Evolutionary conservation across 2,329 filamentous ascomycete genomes (phyloP).

Genomic region (Colletotrichum sp.): DNA sequence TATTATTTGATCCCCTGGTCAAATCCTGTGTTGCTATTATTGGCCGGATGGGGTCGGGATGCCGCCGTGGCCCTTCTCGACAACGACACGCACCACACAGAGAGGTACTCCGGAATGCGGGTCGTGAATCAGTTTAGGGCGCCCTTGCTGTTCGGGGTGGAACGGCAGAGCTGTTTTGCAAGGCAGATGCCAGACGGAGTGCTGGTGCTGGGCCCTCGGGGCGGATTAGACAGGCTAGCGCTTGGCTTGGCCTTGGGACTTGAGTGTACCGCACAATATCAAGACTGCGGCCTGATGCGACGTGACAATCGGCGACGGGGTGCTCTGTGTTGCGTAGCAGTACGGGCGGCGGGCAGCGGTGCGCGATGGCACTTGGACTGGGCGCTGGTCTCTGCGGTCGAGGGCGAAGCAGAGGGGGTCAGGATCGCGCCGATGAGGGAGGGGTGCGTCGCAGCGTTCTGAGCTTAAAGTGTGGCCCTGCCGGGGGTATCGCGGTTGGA

Average conservation of each 20-base stretch:
- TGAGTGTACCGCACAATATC: not conserved
- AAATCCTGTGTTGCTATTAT: not conserved
- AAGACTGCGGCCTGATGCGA: not conserved
- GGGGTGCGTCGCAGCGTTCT: constrained; percentile 9
- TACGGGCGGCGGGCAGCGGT: not conserved
- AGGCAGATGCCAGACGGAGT: not conserved
- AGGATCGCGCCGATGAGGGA: constrained; percentile 1
- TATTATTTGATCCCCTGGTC: not conserved
- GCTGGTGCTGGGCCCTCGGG: not conserved
- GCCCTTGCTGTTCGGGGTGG: not conserved
- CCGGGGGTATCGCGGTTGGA: constrained; percentile 6
- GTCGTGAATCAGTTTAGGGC: not conserved
- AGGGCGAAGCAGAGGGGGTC: not conserved
- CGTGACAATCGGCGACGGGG: not conserved
- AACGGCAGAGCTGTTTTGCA: not conserved
- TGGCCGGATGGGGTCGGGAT: not conserved
- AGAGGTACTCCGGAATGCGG: not conserved
- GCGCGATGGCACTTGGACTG: not conserved
- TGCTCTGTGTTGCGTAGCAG: not conserved
- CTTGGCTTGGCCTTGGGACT: not conserved
- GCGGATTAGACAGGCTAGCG: not conserved
- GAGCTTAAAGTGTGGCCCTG: constrained; percentile 15
- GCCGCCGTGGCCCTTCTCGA: not conserved
- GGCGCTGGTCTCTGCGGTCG: not conserved
- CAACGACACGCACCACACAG: not conserved